phyloP scores from a whole-genome alignment of 257 asterid genomes.

The Solanum pimpinellifolium region DNA sequence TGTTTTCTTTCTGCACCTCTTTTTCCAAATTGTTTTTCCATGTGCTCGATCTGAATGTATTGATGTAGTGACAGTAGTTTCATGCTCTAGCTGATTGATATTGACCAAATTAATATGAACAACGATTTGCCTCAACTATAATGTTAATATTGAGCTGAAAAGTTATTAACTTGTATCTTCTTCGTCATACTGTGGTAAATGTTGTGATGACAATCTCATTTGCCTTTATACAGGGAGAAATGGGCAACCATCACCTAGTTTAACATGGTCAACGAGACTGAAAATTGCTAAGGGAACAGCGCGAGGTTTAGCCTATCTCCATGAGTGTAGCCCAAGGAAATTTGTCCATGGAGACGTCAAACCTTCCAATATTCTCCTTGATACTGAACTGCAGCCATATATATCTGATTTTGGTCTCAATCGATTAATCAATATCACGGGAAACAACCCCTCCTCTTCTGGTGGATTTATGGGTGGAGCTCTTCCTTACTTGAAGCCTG shows the following conservation, averaged over 20 bases:
- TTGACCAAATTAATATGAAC: background rate
- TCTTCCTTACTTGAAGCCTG: conserved; percentile 51
- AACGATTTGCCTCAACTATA: background rate
- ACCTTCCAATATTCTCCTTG: conserved; percentile 88
- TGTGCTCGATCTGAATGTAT: background rate
- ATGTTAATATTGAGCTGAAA: background rate
- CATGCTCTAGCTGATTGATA: background rate
- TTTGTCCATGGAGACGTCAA: conserved; percentile 78
- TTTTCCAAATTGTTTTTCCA: background rate
- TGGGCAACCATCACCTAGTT: conserved; percentile 43
- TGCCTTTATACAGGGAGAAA: conserved; percentile 41
- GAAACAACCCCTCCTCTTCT: conserved; percentile 71
- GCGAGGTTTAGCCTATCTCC: conserved; percentile 80
- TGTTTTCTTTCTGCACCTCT: background rate
- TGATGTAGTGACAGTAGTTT: background rate
- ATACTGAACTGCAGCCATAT: conserved; percentile 55
- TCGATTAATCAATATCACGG: conserved; percentile 79
- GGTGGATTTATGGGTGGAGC: conserved; percentile 93
- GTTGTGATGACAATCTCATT: background rate
- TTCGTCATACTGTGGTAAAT: background rate
- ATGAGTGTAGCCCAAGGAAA: conserved; percentile 91
- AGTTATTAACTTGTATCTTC: background rate
- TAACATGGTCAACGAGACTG: conserved; percentile 69
- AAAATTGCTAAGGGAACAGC: conserved; percentile 66
- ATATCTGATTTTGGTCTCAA: conserved; percentile 87